Evolutionary conservation across 2,329 filamentous ascomycete species (phyloP).

Genomic region (Zelopaecilomyces penicillatus): DNA sequence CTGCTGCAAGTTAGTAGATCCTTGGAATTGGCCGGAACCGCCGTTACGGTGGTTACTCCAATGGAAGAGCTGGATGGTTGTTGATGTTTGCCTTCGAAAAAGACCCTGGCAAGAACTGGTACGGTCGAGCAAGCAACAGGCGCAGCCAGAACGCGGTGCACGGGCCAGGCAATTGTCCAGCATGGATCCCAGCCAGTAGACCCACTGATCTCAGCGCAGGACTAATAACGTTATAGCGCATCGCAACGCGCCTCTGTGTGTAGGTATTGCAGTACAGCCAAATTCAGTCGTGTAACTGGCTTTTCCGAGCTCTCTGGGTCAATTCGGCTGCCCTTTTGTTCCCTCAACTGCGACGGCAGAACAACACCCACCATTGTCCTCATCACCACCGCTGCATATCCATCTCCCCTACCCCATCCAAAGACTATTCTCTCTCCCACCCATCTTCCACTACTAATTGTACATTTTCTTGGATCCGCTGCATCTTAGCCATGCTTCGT

Average conservation of each 20-base stretch:
- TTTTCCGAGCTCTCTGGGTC: no score
- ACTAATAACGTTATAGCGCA: background rate
- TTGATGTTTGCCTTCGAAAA: conserved; percentile 21
- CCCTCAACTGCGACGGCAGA: no score
- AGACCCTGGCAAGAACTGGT: background rate
- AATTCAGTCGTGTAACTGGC: no score
- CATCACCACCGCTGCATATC: no score
- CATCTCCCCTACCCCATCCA: no score
- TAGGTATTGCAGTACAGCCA: no score
- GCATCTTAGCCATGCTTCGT: conserved; percentile 11
- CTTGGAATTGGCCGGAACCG: conserved; percentile 20
- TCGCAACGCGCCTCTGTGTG: background rate
- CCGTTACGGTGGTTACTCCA: conserved; percentile 21
- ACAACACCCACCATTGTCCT: no score
- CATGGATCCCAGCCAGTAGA: no score
- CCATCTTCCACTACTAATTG: background rate
- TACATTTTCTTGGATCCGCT: background rate
- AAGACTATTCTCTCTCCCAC: background rate
- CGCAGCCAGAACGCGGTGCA: conserved; percentile 1
- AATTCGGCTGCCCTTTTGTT: no score
- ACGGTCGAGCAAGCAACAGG: background rate
- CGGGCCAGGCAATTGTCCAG: background rate
- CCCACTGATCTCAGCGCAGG: no score
- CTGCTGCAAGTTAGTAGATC: conserved; percentile 25
- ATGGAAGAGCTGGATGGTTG: conserved; percentile 13